A percentile compares a stretch with the other conserved stretches of the same genome.
Conservation (phyloP, 192 early-diverging fungal genomes). For the Backusella sp. region DNA sequence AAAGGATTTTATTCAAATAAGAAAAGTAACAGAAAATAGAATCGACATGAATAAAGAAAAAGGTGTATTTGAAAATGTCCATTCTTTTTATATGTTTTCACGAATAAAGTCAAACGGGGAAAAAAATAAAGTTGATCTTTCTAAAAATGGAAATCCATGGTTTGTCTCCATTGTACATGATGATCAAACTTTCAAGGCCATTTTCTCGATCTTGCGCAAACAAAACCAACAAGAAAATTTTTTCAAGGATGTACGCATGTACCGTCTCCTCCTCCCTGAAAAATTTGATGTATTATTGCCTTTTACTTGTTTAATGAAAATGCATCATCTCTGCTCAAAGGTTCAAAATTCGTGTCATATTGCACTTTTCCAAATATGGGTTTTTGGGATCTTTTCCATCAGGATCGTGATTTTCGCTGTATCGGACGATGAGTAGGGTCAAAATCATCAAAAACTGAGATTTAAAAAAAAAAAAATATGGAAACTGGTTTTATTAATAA, state of each 20-base stretch:
- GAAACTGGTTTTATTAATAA: not conserved
- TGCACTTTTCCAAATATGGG: not conserved
- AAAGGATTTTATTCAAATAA: not conserved
- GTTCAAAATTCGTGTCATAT: not conserved
- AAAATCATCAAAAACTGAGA: not conserved
- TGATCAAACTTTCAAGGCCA: not conserved
- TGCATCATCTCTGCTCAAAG: not conserved
- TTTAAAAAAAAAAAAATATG: not conserved
- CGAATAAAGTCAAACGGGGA: not conserved
- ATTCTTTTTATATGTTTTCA: conserved; percentile 6
- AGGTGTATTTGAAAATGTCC: not conserved
- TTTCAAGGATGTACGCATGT: not conserved
- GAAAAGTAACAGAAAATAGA: not conserved
- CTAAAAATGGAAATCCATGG: not conserved
- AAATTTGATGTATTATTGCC: not conserved
- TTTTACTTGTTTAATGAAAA: not conserved
- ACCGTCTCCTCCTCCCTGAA: not conserved
- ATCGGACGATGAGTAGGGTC: not conserved
- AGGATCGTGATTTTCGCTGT: not conserved
- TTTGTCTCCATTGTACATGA: not conserved
- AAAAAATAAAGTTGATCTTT: not conserved
- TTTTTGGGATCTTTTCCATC: not conserved
- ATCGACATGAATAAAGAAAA: not conserved
- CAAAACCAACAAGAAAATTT: not conserved
- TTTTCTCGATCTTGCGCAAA: not conserved